Base-by-base conservation (phyloP, 2,329 filamentous ascomycete genomes). In the Alternaria consortialis region DNA sequence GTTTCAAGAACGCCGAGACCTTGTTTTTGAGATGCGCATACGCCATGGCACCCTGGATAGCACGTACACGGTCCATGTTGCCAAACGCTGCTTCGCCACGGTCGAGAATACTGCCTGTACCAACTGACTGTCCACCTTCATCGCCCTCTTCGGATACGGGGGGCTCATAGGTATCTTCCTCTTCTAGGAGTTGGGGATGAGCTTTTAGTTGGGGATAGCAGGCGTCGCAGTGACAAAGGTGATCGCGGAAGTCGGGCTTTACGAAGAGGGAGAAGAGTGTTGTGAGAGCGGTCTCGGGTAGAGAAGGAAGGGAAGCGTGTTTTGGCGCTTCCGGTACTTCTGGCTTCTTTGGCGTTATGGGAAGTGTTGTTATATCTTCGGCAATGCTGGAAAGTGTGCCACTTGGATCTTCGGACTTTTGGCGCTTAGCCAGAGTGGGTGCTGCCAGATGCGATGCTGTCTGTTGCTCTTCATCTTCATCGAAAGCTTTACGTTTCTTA, bases 11-110 rank as follows among this genome's bases (percentile, higher is more conserved):
- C 0, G 90, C 90, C 83, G 94, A 97, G n/a, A 99, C 88, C 76
- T 94, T 94, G 74, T 98, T 94, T 75, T 96, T 95, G 62, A 99
- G 86, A 72, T 97, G 91, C 73, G 98, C 97, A 80, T 98, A 99
- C 0, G 94, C 94, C 93, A 98, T 97, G 46, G 97, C 94, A 15
- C 95, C 95, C 78, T 99, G 79, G 57, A 99, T 97, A 5, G 95
- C 95, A 13, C 90, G 86, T 7, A 98, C 94, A 2, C 95, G 91
- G 76, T 99, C 95, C 58, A 99, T 90, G 71, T 93, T 96, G 76
- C 90, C 93, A 29, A 99, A 85, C 0, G 94, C 94, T 48, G 92
- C 94, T 81, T 99, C 95, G 47, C 95, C 95, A 17, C 93, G 91
- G 51, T 98, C 94, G 34, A 96, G 88, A 2, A 99, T 84, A 65